Percentiles rank a stretch among this genome's conserved stretches.
Evolutionary conservation across 1,139 yeast genomes (phyloP).

Genomic region (Saccharomyces uvarum): DNA sequence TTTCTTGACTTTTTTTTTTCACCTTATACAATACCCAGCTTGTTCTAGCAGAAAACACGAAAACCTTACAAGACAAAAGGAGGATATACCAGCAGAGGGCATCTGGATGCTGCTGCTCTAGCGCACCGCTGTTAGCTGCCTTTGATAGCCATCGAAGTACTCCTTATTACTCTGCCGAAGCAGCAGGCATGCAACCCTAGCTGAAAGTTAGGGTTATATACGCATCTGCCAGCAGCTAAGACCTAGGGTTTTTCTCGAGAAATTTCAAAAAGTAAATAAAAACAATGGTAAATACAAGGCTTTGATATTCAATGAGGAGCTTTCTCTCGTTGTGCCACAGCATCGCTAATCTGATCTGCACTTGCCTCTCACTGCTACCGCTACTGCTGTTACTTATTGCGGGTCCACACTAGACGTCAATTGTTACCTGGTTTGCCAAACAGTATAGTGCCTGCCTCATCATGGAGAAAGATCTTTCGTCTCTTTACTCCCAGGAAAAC

Average conservation of each 20-base stretch:
- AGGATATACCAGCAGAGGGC: not conserved
- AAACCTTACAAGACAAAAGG: not conserved
- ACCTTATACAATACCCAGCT: not conserved
- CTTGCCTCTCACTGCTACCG: not conserved
- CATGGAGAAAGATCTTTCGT: not conserved
- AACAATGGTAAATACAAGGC: not conserved
- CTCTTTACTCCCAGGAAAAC: not conserved
- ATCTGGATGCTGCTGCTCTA: not conserved
- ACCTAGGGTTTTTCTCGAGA: constrained; percentile 3
- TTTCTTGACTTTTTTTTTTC: not conserved
- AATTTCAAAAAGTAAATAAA: not conserved
- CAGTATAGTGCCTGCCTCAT: not conserved
- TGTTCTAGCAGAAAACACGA: not conserved
- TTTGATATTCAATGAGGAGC: not conserved
- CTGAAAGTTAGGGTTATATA: not conserved
- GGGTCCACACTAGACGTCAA: not conserved
- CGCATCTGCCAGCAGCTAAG: not conserved
- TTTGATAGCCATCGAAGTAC: not conserved
- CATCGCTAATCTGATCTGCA: not conserved
- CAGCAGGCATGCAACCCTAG: not conserved
- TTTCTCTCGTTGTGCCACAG: not conserved
- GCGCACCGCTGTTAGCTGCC: not conserved
- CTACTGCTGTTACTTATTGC: not conserved
- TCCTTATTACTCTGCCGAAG: not conserved
- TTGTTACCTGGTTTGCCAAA: not conserved